Conservation (phyloP, 1,284 basidiomycete species). For the Leccinum variabile region DNA sequence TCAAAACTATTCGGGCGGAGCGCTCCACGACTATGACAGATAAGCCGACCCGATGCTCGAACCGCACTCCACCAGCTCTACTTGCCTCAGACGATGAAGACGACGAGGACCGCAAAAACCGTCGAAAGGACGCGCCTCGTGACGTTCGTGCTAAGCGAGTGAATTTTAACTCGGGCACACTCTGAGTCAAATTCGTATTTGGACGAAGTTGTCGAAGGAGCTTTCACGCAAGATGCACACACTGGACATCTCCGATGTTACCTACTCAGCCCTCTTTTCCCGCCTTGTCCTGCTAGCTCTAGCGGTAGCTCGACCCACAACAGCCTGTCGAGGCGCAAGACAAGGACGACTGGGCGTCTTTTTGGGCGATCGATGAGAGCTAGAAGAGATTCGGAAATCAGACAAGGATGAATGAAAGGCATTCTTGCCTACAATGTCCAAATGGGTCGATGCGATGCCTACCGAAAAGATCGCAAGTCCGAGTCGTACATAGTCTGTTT, state of each 20-base stretch:
- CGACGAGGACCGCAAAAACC: neutral
- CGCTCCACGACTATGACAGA: neutral
- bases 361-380: slow-evolving; percentile 29
- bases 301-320: neutral
- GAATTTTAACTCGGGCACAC: neutral
- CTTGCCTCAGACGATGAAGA: neutral
- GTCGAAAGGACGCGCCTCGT: neutral
- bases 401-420: slow-evolving; percentile 23
- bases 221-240: neutral
- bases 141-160: neutral
- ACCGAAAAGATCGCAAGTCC: neutral
- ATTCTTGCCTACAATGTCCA: neutral
- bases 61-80: neutral
- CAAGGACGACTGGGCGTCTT: slow-evolving; percentile 23
- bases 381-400: slow-evolving; percentile 30
- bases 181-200: no score
- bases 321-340: slow-evolving; percentile 3
- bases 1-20: neutral
- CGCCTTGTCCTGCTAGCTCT: neutral
- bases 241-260: neutral
- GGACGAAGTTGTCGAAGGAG: neutral
- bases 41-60: neutral
- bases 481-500: neutral
- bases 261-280: neutral
- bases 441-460: neutral